These are phyloP conservation scores for Papiliotrema flavescens DNA, from an alignment of 1,284 basidiomycete genomes.

Conservation along the genomic window DNA sequence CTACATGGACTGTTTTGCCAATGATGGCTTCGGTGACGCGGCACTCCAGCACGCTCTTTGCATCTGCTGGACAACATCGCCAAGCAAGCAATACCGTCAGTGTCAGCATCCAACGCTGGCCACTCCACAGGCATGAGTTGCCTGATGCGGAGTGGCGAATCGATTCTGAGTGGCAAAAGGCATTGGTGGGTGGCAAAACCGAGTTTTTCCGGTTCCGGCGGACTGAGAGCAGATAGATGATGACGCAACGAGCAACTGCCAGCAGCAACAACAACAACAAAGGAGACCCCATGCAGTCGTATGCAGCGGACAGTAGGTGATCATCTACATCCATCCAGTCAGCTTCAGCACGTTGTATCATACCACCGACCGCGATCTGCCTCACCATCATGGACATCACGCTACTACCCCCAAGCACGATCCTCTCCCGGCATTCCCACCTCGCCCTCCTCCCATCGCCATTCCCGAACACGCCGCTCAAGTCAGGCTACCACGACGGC, in stretches of 20 bases:
- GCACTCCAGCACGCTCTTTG: no score
- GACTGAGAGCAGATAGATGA: background rate
- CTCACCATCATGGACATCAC: constrained; percentile 24
- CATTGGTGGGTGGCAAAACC: background rate
- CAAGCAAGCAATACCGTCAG: no score
- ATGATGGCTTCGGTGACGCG: no score
- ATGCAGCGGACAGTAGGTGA: no score
- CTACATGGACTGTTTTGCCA: no score
- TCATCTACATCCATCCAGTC: background rate
- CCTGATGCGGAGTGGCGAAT: no score
- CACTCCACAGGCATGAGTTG: no score
- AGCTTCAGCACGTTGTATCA: background rate
- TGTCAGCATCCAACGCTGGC: no score
- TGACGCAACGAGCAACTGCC: background rate
- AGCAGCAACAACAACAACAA: background rate
- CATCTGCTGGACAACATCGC: no score
- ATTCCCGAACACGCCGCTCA: constrained; percentile 2
- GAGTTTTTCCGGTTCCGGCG: background rate
- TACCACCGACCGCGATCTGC: background rate
- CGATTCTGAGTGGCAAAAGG: no score
- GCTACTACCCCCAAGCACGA: constrained; percentile 21
- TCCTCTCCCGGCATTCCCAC: constrained; percentile 28
- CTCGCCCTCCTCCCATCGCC: constrained; percentile 12
- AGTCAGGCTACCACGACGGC: background rate
- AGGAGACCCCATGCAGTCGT: background rate